Evolutionary conservation across 2,329 filamentous ascomycete species (phyloP).

Genomic region (Colletotrichum sp.): DNA sequence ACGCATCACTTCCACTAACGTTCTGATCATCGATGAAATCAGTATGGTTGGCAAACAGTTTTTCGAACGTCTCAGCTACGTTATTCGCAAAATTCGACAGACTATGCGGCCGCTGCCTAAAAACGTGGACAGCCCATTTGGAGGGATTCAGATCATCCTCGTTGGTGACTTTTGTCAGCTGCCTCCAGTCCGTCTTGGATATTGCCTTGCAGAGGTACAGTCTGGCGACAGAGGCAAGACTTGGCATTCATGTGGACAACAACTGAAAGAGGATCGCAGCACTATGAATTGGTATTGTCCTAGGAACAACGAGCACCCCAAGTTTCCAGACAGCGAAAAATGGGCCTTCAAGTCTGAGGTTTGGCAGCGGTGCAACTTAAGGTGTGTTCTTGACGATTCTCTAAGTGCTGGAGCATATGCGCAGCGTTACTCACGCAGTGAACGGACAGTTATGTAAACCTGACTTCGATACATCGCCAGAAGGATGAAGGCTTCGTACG

Average conservation of each 20-base stretch:
- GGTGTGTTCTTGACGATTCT: too few species aligned
- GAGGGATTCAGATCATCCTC: neutral
- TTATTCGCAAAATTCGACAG: constrained; percentile 27
- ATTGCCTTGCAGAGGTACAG: neutral
- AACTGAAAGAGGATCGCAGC: neutral
- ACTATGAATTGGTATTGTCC: constrained; percentile 24
- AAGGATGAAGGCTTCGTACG: constrained; percentile 56
- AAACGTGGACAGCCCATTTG: neutral
- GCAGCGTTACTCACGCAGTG: neutral
- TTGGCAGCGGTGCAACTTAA: constrained; percentile 61
- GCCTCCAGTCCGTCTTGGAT: neutral
- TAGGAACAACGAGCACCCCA: constrained; percentile 30
- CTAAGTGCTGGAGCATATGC: too few species aligned
- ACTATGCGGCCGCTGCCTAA: neutral
- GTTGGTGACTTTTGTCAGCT: constrained; percentile 4
- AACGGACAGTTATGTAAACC: constrained; percentile 43
- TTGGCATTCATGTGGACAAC: neutral
- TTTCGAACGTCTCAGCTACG: constrained; percentile 60
- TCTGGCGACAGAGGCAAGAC: neutral
- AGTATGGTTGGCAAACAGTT: constrained; percentile 72
- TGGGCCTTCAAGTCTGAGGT: constrained; percentile 64
- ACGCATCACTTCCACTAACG: constrained; percentile 49
- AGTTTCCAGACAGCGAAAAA: constrained; percentile 54
- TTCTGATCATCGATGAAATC: constrained; percentile 71
- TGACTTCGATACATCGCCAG: constrained; percentile 63